Evolutionary conservation across 805 yeast genomes (phyloP), one percentile per base, ranked within the genome.

Genomic region (Myxozyma geophila): DNA sequence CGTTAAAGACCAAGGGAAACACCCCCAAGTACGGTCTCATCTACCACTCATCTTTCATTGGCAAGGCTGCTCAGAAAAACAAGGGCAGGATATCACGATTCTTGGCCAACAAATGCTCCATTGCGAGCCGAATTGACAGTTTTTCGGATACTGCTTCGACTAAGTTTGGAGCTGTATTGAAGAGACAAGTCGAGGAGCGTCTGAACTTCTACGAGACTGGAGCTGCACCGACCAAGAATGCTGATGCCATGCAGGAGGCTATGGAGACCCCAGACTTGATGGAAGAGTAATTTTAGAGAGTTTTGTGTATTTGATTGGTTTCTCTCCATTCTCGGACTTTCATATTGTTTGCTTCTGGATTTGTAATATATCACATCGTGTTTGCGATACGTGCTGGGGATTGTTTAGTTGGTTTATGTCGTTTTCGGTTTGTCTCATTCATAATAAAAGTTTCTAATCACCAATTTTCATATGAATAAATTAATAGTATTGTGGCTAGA

Each of bases 11-110:
- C 69, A 92, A 92, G 81, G 96, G 96, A 77, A 90, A 92, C 81
- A 92, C 98, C 71, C 98, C 98, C 71, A 92, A 92, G 78, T 92
- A 92, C 78, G 98, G 98, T 75, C 85, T 92, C 76, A 90, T 92
- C 74, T 92, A 92, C 83, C 97, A 92, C 81, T 90, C 97, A 52
- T 89, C 96, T 39, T 91, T 91, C 79, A 91, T 92, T 74, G 96
- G 97, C 72, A 88, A 86, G 79, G 99, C 99, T 65, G 82, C 92
- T 68, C 87, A 96, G 70, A 95, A 95, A 83, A 95, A 95, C 83
- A 95, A 95, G 87, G 99, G 99, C 80, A 89, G 98, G 85, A 95
- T 95, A 72, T 93, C 99, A 55, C 89, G 99, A 82, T 95, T 92
- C 81, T 83, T 95, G 80, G 99, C 99, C 70, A 95, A 95, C 88